phyloP scores from a whole-genome alignment of 1,284 basidiomycete genomes.

The Rhodofomes roseus region DNA sequence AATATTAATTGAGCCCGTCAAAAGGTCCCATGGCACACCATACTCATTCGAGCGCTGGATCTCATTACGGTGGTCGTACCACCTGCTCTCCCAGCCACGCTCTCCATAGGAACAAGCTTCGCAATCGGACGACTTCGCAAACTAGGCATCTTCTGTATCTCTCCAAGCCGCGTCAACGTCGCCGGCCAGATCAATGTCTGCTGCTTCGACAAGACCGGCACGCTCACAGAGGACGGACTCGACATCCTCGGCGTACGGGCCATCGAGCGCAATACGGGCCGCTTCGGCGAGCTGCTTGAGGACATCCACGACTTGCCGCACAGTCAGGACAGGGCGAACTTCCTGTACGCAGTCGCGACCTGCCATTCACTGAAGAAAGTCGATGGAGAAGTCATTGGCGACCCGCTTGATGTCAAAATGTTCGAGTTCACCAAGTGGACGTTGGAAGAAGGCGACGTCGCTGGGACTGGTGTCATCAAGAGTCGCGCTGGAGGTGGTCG shows the following conservation, averaged over 20 bases:
- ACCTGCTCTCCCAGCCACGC: constrained; percentile 93
- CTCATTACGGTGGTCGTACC: constrained; percentile 99
- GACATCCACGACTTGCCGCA: constrained; percentile 85
- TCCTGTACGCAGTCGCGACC: constrained; percentile 91
- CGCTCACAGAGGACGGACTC: constrained; percentile 95
- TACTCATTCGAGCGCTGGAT: constrained; percentile 90
- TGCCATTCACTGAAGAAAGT: constrained; percentile 96
- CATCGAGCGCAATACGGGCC: constrained; percentile 68
- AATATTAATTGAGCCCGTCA: neutral
- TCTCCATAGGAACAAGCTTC: constrained; percentile 97
- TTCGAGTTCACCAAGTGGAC: constrained; percentile 97
- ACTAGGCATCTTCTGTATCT: constrained; percentile 93
- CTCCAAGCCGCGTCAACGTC: constrained; percentile 94
- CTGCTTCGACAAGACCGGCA: constrained; percentile 99
- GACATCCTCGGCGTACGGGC: constrained; percentile 93
- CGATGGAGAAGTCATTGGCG: constrained; percentile 86
- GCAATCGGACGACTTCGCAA: constrained; percentile 89
- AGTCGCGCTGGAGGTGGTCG: constrained; percentile 62
- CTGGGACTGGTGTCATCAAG: constrained; percentile 68
- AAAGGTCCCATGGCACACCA: constrained; percentile 87
- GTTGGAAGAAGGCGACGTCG: constrained; percentile 84
- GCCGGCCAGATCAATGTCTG: constrained; percentile 97
- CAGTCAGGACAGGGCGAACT: constrained; percentile 70
- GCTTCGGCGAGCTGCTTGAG: constrained; percentile 90
- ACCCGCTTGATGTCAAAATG: constrained; percentile 97